Conservation (phyloP, 305 asterid species). For the Fraxinus paxiana region DNA sequence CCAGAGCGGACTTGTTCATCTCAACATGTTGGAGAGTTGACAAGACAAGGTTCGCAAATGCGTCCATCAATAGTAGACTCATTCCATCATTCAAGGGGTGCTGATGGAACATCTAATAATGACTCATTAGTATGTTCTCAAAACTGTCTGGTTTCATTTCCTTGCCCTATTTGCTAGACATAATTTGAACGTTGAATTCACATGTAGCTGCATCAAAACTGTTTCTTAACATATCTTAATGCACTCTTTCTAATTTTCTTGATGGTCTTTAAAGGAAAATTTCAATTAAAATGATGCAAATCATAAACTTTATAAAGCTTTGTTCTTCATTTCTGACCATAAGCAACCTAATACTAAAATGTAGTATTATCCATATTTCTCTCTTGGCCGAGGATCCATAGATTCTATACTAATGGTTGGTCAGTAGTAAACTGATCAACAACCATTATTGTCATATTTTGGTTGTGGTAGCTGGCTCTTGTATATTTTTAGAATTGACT, state of each 20-base stretch:
- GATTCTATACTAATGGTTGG: background rate
- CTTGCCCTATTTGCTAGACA: background rate
- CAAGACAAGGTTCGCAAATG: constrained; percentile 46
- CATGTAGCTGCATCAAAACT: background rate
- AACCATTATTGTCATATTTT: background rate
- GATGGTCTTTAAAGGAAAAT: background rate
- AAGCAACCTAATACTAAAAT: background rate
- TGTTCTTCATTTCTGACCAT: background rate
- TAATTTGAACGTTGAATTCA: background rate
- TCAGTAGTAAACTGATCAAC: background rate
- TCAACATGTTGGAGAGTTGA: constrained; percentile 35
- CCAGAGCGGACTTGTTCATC: constrained; percentile 35
- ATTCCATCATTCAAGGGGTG: constrained; percentile 34
- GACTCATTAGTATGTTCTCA: constrained; percentile 45
- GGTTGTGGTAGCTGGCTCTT: background rate
- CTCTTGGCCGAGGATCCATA: background rate
- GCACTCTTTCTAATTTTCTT: background rate
- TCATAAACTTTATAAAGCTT: background rate
- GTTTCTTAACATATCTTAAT: background rate
- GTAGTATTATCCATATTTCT: background rate
- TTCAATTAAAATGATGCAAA: background rate
- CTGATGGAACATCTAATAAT: constrained; percentile 29
- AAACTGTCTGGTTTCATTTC: constrained; percentile 7
- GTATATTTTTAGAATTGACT: background rate
- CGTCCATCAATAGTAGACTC: constrained; percentile 34